Conservation (phyloP, 2,329 filamentous ascomycete genomes). For the Fusarium setosum region DNA sequence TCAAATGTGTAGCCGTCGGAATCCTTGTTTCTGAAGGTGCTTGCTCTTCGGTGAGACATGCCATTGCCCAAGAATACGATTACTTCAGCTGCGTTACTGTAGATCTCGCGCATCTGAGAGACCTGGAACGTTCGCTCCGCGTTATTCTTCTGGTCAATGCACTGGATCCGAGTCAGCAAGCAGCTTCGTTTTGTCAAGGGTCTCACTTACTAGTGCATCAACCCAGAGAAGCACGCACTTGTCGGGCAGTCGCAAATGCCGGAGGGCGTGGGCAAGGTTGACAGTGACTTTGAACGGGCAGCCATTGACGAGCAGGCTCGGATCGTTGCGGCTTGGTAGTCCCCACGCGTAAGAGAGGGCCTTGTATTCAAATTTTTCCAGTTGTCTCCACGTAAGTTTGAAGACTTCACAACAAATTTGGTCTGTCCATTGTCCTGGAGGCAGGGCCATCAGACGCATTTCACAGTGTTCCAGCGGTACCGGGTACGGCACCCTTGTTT, state of each 20-base stretch:
- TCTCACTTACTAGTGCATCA: not conserved
- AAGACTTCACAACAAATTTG: not conserved
- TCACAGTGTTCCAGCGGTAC: not conserved
- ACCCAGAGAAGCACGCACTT: not conserved
- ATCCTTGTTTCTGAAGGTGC: not conserved
- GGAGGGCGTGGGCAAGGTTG: not conserved
- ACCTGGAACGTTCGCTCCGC: not conserved
- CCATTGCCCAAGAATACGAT: not conserved
- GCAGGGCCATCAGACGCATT: not conserved
- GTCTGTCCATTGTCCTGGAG: not conserved
- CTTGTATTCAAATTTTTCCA: not conserved
- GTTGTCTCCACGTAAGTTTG: not conserved
- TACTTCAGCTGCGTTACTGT: not conserved
- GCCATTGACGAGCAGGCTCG: not conserved
- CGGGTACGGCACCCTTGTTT: not conserved
- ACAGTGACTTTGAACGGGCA: not conserved
- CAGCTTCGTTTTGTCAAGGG: no score
- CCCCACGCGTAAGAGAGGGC: constrained; percentile 1
- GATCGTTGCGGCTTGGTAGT: not conserved
- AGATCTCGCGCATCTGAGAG: not conserved
- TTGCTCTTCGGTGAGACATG: not conserved
- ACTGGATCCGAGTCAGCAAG: not conserved
- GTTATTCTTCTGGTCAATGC: not conserved
- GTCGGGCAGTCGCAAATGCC: not conserved
- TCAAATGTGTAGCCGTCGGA: not conserved